Base-by-base conservation (phyloP, 805 yeast species). In the Lipomyces anomalus region DNA sequence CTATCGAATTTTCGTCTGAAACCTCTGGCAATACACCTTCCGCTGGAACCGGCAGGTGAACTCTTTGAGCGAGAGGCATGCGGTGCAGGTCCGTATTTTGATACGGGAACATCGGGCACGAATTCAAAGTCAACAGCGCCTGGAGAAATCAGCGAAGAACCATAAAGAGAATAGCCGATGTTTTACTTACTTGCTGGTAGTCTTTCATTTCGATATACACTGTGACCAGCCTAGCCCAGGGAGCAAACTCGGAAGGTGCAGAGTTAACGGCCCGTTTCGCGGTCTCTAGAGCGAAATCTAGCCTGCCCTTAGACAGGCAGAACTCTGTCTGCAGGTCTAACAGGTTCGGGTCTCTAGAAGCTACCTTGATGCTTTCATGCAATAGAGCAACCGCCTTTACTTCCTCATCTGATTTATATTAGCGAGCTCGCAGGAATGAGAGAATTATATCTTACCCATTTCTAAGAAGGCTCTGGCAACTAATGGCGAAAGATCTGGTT, bases 201-300 rank as follows among this genome's bases (percentile, higher is more conserved):
- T 84, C 78, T 40, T 71, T 74, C 38, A 59, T 65, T 30, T 79
- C 63, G 17, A 82, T 71, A 56, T 85, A 80, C 29, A 78, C 74
- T 49, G 78, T 68, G 4, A 83, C 75, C 36, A 86, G 67, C 30
- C 69, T 67, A 47, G 74, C 75, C 95, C 95, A 86, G 23, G 82
- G 68, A 42, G 72, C 75, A 60, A 81, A 86, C 60, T 82, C 90
- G 1, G 85, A 70, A 0, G 95, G 95, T n/a, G 84, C 68, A 2
- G 83, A 70, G 41, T 74, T 69, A 17, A 83, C 79, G 3, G 88
- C 76, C 22, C 75, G 69, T 17, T 71, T 65, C 0, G 94, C 83
- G 6, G 81, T 65, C 20, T 69, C 63, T 16, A 77, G 61, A 0
- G 95, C 95, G 35, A 75, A 60, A 33, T 71, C 74, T 16, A 71